A percentile compares a stretch with the other conserved stretches of the same genome.
phyloP scores from a whole-genome alignment of 345 rosid genomes.

The Pistacia atlantica region DNA sequence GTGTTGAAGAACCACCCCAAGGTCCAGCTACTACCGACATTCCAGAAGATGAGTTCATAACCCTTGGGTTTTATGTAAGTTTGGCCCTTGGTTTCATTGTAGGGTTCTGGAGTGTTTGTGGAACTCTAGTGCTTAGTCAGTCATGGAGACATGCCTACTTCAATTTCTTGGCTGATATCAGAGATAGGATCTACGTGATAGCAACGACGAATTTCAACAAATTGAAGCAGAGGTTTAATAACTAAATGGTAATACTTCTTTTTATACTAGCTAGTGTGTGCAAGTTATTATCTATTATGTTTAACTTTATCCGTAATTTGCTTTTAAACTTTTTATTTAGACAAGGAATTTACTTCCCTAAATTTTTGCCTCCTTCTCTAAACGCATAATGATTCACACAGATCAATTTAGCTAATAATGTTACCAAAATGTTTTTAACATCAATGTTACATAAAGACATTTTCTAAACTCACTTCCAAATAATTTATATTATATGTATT shows the following conservation, averaged over 20 bases:
- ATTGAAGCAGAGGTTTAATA: neutral
- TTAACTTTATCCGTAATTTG: no score
- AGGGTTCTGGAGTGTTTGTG: neutral
- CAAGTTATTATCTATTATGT: no score
- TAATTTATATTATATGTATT: no score
- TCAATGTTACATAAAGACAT: no score
- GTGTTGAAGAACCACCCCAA: neutral
- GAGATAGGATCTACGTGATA: neutral
- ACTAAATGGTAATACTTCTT: neutral
- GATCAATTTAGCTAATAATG: no score
- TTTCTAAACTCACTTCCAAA: no score
- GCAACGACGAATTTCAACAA: neutral
- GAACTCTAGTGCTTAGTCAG: neutral
- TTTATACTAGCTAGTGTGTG: no score
- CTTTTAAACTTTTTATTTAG: no score
- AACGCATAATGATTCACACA: no score
- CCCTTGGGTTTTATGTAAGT: neutral
- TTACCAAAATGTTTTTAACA: no score
- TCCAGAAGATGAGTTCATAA: neutral
- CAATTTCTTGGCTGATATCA: neutral
- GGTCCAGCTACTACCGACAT: neutral
- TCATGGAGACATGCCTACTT: slow-evolving; percentile 21
- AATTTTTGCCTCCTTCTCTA: no score
- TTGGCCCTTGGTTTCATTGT: neutral
- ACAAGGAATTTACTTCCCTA: no score